These are phyloP conservation scores for Pythium dissotocum DNA, from an alignment of 352 stramenopile genomes.

Conservation along the genomic window DNA sequence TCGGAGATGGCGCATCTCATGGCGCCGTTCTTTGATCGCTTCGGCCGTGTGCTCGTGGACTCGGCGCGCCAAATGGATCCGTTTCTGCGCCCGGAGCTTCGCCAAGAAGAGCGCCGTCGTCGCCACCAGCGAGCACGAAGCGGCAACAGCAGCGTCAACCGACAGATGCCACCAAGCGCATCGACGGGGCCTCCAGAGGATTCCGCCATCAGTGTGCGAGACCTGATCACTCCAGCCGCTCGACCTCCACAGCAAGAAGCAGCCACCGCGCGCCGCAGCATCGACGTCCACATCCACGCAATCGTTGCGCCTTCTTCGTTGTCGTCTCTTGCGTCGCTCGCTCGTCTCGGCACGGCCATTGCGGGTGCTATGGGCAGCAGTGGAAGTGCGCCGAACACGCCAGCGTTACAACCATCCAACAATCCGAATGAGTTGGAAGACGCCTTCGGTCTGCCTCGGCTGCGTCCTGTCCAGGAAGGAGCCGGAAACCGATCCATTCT, in stretches of 20 bases:
- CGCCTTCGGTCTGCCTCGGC: conserved; percentile 39
- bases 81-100: conserved; percentile 55
- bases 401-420: conserved; percentile 4
- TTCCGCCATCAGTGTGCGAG: conserved; percentile 53
- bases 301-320: conserved; percentile 79
- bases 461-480: conserved; percentile 30
- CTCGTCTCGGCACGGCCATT: conserved; percentile 25
- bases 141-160: conserved; percentile 32
- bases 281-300: conserved; percentile 88
- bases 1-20: conserved; percentile 72
- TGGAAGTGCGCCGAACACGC: conserved; percentile 7
- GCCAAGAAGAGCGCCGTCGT: conserved; percentile 26
- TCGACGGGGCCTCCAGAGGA: conserved; percentile 26
- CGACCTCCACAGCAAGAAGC: conserved; percentile 29
- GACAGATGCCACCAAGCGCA: background rate
- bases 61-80: conserved; percentile 62
- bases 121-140: conserved; percentile 34
- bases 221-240: conserved; percentile 57
- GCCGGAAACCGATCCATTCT: conserved; percentile 31
- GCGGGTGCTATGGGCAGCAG: conserved; percentile 26
- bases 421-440: conserved; percentile 34
- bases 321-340: conserved; percentile 54
- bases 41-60: conserved; percentile 73
- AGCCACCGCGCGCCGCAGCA: conserved; percentile 49
- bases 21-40: conserved; percentile 77